Percentiles rank a stretch among this genome's conserved stretches.
Conservation (phyloP, 2,329 filamentous ascomycete genomes). For the Neospermospora avenae region DNA sequence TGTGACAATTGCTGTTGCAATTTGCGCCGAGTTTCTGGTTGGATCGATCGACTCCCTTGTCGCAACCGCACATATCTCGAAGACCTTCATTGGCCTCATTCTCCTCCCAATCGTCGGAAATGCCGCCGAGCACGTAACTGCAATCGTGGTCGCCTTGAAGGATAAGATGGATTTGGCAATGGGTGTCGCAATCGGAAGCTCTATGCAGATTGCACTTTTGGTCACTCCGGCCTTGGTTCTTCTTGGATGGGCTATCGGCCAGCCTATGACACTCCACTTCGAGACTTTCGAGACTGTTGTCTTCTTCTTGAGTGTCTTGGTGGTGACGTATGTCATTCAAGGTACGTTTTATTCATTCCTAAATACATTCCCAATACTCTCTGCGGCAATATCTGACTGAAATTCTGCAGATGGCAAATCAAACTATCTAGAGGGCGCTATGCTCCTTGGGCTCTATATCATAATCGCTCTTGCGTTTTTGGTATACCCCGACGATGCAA, state of each 20-base stretch:
- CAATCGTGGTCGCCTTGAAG: conserved; percentile 72
- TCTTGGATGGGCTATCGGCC: conserved; percentile 69
- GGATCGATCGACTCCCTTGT: conserved; percentile 73
- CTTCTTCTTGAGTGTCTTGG: conserved; percentile 71
- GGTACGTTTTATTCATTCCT: too few species aligned
- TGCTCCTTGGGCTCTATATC: conserved; percentile 52
- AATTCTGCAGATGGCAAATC: conserved; percentile 63
- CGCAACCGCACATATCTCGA: conserved; percentile 66
- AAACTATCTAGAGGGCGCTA: conserved; percentile 79
- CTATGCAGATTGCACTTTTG: conserved; percentile 78
- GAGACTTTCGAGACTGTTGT: conserved; percentile 77
- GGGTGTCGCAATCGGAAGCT: conserved; percentile 77
- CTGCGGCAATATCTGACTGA: too few species aligned
- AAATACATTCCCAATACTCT: too few species aligned
- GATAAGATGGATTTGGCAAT: conserved; percentile 76
- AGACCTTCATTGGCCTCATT: conserved; percentile 77
- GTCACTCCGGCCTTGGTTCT: conserved; percentile 79
- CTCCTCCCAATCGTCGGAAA: conserved; percentile 78
- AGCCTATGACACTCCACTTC: conserved; percentile 73
- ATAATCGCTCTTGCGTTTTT: conserved; percentile 60
- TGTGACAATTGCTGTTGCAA: conserved; percentile 65
- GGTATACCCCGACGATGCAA: conserved; percentile 53
- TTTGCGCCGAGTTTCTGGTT: conserved; percentile 76
- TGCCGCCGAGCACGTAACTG: conserved; percentile 77
- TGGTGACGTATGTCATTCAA: conserved; percentile 68